Evolutionary conservation across 2,329 filamentous ascomycete genomes (phyloP).

Genomic region (Claviceps africana): DNA sequence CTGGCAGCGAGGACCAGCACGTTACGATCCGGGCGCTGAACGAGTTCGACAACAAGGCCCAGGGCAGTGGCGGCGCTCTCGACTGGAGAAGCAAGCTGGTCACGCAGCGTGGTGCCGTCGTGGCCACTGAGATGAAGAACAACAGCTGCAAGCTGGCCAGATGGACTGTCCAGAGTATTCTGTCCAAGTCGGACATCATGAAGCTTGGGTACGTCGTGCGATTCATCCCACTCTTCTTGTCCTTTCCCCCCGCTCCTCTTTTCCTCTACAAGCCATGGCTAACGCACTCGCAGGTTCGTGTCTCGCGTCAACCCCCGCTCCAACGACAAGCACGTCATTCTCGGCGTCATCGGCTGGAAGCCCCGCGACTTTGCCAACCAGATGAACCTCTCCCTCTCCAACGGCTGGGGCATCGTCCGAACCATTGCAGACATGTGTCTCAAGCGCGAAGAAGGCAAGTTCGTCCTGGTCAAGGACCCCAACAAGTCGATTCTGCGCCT

Average conservation of each 20-base stretch:
- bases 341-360: slow-evolving; percentile 96
- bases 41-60: slow-evolving; percentile 97
- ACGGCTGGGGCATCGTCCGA: slow-evolving; percentile 97
- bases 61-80: slow-evolving; percentile 83
- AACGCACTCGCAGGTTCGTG: slow-evolving; percentile 56
- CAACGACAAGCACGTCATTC: slow-evolving; percentile 85
- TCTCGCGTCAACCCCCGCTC: slow-evolving; percentile 85
- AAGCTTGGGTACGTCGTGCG: slow-evolving; percentile 67
- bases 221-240: background rate
- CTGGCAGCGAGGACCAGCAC: slow-evolving; percentile 81
- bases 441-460: slow-evolving; percentile 65
- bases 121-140: slow-evolving; percentile 99
- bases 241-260: background rate
- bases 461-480: slow-evolving; percentile 74
- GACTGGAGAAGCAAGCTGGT: slow-evolving; percentile 96
- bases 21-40: slow-evolving; percentile 92
- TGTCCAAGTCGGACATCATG: slow-evolving; percentile 96
- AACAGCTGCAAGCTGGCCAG: slow-evolving; percentile 97
- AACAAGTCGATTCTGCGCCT: slow-evolving; percentile 92
- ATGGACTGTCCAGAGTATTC: slow-evolving; percentile 94
- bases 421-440: slow-evolving; percentile 94
- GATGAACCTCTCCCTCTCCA: slow-evolving; percentile 95
- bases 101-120: slow-evolving; percentile 87
- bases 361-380: slow-evolving; percentile 90
- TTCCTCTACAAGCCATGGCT: slow-evolving; percentile 7